A percentile compares a stretch with the other conserved stretches of the same genome.
phyloP scores from a whole-genome alignment of 768 basidiomycete species.

The Phylloporus arenicola region DNA sequence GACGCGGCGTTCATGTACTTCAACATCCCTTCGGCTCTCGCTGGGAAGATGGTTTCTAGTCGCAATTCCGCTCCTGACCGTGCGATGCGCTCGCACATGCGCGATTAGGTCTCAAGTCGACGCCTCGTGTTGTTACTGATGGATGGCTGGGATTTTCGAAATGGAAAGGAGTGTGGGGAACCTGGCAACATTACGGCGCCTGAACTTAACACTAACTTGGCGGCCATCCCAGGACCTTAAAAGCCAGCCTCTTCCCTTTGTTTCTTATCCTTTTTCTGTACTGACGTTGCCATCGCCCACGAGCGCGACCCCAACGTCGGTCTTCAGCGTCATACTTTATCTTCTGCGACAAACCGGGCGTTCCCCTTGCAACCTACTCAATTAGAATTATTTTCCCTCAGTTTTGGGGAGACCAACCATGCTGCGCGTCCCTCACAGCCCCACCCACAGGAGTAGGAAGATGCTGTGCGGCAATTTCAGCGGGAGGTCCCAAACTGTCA shows the following conservation, averaged over 20 bases:
- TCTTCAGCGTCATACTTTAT: neutral
- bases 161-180: slow-evolving; percentile 17
- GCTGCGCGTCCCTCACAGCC: slow-evolving; percentile 10
- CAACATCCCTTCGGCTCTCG: neutral
- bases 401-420: slow-evolving; percentile 4
- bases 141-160: slow-evolving; percentile 14
- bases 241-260: slow-evolving; percentile 1
- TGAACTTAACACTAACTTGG: slow-evolving; percentile 3
- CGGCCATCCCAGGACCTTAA: slow-evolving; percentile 2
- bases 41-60: neutral
- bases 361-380: neutral
- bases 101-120: slow-evolving; percentile 6
- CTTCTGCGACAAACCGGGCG: neutral
- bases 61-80: slow-evolving; percentile 2
- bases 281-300: neutral
- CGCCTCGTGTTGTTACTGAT: slow-evolving; percentile 24
- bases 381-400: neutral
- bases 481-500: neutral
- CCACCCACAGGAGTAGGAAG: slow-evolving; percentile 12
- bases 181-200: slow-evolving; percentile 12
- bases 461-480: slow-evolving; percentile 15
- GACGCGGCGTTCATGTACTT: neutral
- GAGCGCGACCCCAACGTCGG: neutral
- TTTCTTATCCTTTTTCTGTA: neutral
- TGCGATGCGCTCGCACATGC: neutral